Conservation (phyloP, 805 yeast genomes). For the Teunomyces atbi region DNA sequence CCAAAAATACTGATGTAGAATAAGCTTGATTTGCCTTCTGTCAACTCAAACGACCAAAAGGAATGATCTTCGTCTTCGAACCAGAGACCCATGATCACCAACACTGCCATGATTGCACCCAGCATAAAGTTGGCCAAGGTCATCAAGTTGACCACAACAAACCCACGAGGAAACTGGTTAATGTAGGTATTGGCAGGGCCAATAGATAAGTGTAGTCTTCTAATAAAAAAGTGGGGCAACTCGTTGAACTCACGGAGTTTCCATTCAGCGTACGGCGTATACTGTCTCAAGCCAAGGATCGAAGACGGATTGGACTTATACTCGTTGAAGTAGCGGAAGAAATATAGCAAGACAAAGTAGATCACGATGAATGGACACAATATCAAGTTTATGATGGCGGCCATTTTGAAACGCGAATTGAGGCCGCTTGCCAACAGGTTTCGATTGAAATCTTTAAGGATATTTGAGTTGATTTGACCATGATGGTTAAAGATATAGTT, state of each 20-base stretch:
- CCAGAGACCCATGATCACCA: conserved; percentile 60
- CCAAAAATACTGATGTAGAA: conserved; percentile 90
- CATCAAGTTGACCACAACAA: conserved; percentile 35
- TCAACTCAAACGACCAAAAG: conserved; percentile 84
- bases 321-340: conserved; percentile 90
- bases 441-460: conserved; percentile 70
- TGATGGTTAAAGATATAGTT: conserved; percentile 80
- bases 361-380: conserved; percentile 83
- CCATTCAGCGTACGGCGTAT: conserved; percentile 95
- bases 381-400: conserved; percentile 79
- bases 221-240: conserved; percentile 80
- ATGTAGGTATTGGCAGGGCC: conserved; percentile 81
- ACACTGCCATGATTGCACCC: conserved; percentile 87
- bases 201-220: conserved; percentile 72
- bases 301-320: conserved; percentile 85
- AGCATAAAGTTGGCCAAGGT: conserved; percentile 56
- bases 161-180: conserved; percentile 87
- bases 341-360: conserved; percentile 79
- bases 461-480: conserved; percentile 74
- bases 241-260: conserved; percentile 92
- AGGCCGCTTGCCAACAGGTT: conserved; percentile 66
- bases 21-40: conserved; percentile 74
- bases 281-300: conserved; percentile 68
- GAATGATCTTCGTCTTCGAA: conserved; percentile 79
- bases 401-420: conserved; percentile 76